phyloP scores from a whole-genome alignment of 176 grass and related monocot species.

The Rhynchospora pubera region DNA sequence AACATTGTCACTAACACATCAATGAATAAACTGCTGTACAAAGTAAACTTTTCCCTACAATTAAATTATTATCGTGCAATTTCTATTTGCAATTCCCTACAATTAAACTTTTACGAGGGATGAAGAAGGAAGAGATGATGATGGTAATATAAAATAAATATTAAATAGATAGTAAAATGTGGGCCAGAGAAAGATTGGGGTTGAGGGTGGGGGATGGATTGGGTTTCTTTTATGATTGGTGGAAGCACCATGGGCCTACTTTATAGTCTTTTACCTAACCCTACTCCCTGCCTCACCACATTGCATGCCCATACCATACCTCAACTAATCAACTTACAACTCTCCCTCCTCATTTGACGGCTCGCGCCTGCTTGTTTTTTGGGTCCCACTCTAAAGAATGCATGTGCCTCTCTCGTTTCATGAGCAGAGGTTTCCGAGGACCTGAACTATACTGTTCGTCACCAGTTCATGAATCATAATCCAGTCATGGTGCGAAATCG shows the following conservation, averaged over 20 bases:
- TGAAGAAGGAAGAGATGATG: background rate
- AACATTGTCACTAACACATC: too few relatives aligned
- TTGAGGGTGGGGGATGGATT: slow-evolving; percentile 25
- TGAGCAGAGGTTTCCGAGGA: background rate
- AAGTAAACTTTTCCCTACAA: too few relatives aligned
- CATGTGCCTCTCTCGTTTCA: background rate
- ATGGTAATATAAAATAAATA: too few relatives aligned
- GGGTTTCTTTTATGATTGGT: slow-evolving; percentile 58
- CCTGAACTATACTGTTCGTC: background rate
- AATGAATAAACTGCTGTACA: too few relatives aligned
- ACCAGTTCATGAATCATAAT: background rate
- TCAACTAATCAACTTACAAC: background rate
- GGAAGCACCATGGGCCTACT: slow-evolving; percentile 27
- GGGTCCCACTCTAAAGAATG: background rate
- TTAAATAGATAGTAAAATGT: background rate
- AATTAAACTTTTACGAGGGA: background rate
- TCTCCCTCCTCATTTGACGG: background rate
- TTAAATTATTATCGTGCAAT: too few relatives aligned
- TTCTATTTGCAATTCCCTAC: too few relatives aligned
- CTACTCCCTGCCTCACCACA: background rate
- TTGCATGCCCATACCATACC: background rate
- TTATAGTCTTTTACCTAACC: slow-evolving; percentile 24
- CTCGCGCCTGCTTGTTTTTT: background rate
- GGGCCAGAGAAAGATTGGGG: background rate
- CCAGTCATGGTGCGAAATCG: background rate